Evolutionary conservation across 331 rosid species (phyloP).

Genomic region (Saraca asoca): DNA sequence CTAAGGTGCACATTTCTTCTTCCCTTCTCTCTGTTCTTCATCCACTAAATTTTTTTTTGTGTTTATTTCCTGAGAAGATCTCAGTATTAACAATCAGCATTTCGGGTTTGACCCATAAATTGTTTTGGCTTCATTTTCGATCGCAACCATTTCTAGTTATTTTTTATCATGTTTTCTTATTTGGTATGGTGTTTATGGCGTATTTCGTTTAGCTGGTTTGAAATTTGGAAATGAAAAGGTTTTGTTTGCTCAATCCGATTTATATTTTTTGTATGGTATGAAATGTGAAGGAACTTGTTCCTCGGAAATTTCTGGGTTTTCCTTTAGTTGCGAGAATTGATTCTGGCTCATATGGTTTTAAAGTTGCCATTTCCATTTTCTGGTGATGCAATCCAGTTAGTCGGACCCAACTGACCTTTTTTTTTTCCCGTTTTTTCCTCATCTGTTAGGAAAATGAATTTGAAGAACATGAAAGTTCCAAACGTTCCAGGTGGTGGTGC

Average conservation of each 20-base stretch:
- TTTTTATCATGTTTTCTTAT: not conserved
- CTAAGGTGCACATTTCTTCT: not conserved
- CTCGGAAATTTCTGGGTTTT: not conserved
- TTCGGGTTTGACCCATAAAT: not conserved
- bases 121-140: not conserved
- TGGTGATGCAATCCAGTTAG: not conserved
- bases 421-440: not conserved
- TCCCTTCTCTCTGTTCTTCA: not conserved
- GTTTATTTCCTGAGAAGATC: not conserved
- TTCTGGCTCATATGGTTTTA: not conserved
- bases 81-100: not conserved
- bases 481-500: constrained; percentile 65
- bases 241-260: not conserved
- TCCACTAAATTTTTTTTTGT: not conserved
- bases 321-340: not conserved
- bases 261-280: not conserved
- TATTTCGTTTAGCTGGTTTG: not conserved
- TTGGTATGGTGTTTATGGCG: not conserved
- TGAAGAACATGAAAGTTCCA: constrained; percentile 58
- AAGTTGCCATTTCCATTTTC: not conserved
- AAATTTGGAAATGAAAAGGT: not conserved
- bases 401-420: not conserved
- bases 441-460: constrained; percentile 49
- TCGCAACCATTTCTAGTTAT: not conserved
- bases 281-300: not conserved